Evolutionary conservation across 192 early-diverging fungal genomes (phyloP).

Genomic region (Chytriomyces sp.): DNA sequence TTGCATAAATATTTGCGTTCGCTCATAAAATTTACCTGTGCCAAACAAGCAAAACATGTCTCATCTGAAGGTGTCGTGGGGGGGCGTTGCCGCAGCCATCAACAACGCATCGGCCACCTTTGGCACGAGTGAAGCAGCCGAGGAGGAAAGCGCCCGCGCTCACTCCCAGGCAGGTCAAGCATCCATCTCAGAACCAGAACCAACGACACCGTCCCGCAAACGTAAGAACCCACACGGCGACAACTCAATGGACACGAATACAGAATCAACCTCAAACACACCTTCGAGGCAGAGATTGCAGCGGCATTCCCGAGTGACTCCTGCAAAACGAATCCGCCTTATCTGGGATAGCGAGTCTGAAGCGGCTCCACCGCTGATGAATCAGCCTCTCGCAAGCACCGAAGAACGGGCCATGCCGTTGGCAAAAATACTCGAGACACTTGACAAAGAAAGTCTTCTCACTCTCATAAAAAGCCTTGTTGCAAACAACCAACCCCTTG

Average conservation of each 20-base stretch:
- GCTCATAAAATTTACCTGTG: too few relatives aligned
- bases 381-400: background rate
- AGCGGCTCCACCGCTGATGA: background rate
- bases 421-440: conserved; percentile 42
- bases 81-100: background rate
- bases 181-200: background rate
- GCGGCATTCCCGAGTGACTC: background rate
- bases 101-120: conserved; percentile 8
- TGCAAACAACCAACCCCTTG: conserved; percentile 71
- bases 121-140: background rate
- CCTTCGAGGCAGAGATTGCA: too few relatives aligned
- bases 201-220: background rate
- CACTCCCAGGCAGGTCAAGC: background rate
- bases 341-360: conserved; percentile 2
- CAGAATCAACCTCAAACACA: conserved; percentile 4
- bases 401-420: conserved; percentile 24
- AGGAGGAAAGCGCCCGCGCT: background rate
- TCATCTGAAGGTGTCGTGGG: conserved; percentile 10
- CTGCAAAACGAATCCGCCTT: background rate
- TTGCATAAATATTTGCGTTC: background rate
- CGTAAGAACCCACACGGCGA: background rate
- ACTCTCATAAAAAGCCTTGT: conserved; percentile 75
- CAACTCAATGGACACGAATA: background rate
- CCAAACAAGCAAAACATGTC: background rate
- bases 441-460: conserved; percentile 78